Base-by-base conservation (phyloP, 2,329 filamentous ascomycete genomes). In the Phoma sp. region DNA sequence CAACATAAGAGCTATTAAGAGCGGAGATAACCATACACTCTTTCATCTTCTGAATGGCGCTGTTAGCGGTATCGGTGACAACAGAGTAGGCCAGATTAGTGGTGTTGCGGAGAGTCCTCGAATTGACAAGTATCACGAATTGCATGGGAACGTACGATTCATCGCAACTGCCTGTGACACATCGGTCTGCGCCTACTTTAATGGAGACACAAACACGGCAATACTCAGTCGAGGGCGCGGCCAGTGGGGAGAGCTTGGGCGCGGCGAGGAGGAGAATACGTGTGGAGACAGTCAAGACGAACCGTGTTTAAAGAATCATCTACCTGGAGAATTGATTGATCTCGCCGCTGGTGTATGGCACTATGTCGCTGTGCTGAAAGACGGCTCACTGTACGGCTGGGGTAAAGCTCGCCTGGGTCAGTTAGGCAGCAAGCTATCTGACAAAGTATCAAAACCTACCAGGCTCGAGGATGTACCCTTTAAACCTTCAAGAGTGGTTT, bases 21-120 rank as follows among this genome's bases (percentile, higher is more conserved):
- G 91, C 7, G 93, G 93, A 4, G 93, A 93, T 1, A 97, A 97
- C 68, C 93, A 97, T 73, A 96, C 92, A 0, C 76, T 97, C 4
- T 72, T 96, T 9, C 78, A 92, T 10, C 84, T 83, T n/a, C 68
- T 78, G 4, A 70, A 79, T 21, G 87, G 88, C 0, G 63, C 76
- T 1, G 77, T 93, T 0, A 89, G 85, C 66, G 87, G 84, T 66
- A 83, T 86, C 38, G 92, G 92, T 1, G 84, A 87, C 53, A 79
- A 84, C 68, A 68, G 60, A 7, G 76, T 81, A 61, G 76, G 77
- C 5, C 76, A 82, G 33, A 29, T 45, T n/a, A n/a, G n/a, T n/a
- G n/a, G n/a, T n/a, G n/a, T n/a, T n/a, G n/a, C n/a, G n/a, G n/a
- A n/a, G n/a, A n/a, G n/a, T n/a, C n/a, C n/a, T n/a, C n/a, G n/a